Conservation (phyloP, 495 filamentous ascomycete species). For the Evernia prunastri region DNA sequence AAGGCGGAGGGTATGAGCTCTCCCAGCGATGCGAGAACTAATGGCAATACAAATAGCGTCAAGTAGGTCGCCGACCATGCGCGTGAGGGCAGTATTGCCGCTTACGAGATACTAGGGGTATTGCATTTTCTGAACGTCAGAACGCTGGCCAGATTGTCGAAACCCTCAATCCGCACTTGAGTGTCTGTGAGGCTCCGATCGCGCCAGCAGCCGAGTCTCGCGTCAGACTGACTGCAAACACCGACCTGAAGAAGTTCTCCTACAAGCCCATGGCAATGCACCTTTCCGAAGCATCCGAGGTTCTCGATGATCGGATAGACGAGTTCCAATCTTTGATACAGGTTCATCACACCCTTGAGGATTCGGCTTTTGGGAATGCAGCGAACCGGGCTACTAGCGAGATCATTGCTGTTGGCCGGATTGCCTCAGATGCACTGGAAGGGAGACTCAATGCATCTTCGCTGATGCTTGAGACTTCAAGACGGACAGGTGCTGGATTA, state of each 20-base stretch:
- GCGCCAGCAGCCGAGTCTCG: slow-evolving; percentile 68
- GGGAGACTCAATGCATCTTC: slow-evolving; percentile 79
- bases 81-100: background rate
- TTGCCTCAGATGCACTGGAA: slow-evolving; percentile 76
- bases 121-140: slow-evolving; percentile 62
- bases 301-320: slow-evolving; percentile 91
- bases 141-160: slow-evolving; percentile 78
- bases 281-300: slow-evolving; percentile 81
- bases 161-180: slow-evolving; percentile 71
- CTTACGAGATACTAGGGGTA: slow-evolving; percentile 31
- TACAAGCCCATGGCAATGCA: slow-evolving; percentile 95
- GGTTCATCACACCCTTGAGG: slow-evolving; percentile 65
- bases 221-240: slow-evolving; percentile 72
- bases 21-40: slow-evolving; percentile 31
- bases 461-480: slow-evolving; percentile 77
- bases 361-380: slow-evolving; percentile 81
- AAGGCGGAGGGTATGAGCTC: slow-evolving; percentile 40
- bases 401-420: slow-evolving; percentile 83
- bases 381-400: slow-evolving; percentile 76
- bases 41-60: slow-evolving; percentile 14
- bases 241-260: slow-evolving; percentile 79
- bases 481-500: slow-evolving; percentile 73
- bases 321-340: slow-evolving; percentile 69
- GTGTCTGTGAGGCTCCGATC: slow-evolving; percentile 59
- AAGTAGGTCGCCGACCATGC: slow-evolving; percentile 21